Conservation (phyloP, 371 early-diverging fungal genomes). For the Mucor velutinosus region DNA sequence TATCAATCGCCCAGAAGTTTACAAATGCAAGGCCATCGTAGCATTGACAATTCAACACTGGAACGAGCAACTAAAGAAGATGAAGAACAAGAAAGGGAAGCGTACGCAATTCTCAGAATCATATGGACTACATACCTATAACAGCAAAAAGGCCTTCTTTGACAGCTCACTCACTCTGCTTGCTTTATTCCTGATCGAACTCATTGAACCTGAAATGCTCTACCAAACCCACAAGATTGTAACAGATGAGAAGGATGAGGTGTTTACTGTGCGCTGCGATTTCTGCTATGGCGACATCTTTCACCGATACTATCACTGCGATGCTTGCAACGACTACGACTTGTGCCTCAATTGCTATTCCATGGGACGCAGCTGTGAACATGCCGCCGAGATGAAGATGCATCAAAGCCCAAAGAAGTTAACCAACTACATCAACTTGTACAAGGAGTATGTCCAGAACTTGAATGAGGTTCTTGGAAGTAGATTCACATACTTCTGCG, state of each 20-base stretch:
- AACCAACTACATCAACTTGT: slow-evolving; percentile 2
- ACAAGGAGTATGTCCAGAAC: slow-evolving; percentile 10
- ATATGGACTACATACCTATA: not conserved
- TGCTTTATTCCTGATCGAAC: slow-evolving; percentile 14
- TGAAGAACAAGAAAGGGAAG: not conserved
- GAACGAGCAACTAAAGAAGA: not conserved
- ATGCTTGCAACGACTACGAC: slow-evolving; percentile 30
- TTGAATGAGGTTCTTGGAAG: slow-evolving; percentile 7
- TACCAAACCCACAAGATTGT: not conserved
- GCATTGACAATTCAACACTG: slow-evolving; percentile 22
- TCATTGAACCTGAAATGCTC: slow-evolving; percentile 29
- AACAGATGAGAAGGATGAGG: slow-evolving; percentile 7
- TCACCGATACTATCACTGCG: slow-evolving; percentile 36
- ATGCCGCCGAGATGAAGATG: slow-evolving; percentile 29
- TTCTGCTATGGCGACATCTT: slow-evolving; percentile 45
- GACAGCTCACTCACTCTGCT: slow-evolving; percentile 15
- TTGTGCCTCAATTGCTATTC: slow-evolving; percentile 39
- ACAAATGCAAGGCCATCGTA: slow-evolving; percentile 40
- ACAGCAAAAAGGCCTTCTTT: not conserved
- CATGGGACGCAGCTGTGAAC: slow-evolving; percentile 34
- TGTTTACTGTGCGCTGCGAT: slow-evolving; percentile 29
- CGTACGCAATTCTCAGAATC: not conserved
- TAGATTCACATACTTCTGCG: not conserved
- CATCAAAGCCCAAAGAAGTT: slow-evolving; percentile 6
- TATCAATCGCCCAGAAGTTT: slow-evolving; percentile 38